phyloP scores from a whole-genome alignment of 208 protist genomes.

The Crithidia expoeki region DNA sequence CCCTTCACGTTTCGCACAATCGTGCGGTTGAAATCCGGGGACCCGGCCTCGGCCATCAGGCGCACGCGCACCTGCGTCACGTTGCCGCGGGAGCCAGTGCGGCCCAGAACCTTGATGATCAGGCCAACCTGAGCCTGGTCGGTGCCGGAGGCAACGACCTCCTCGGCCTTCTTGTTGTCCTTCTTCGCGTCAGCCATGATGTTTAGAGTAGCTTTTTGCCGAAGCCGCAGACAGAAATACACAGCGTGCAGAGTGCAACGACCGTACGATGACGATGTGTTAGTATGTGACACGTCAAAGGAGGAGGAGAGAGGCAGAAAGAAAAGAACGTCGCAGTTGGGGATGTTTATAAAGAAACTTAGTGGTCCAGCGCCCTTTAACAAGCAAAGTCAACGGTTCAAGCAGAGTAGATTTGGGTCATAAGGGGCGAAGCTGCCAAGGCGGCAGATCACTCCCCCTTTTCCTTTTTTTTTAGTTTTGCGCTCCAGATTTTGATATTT shows the following conservation, averaged over 20 bases:
- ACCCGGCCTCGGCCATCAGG: slow-evolving; percentile 93
- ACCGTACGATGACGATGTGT: neutral
- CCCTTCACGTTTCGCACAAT: slow-evolving; percentile 99
- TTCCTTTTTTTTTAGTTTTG: neutral
- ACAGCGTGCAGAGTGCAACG: neutral
- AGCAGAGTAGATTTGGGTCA: too few species aligned
- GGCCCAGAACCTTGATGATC: slow-evolving; percentile 98
- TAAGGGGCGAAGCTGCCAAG: too few species aligned
- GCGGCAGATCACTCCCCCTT: neutral
- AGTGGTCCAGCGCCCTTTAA: too few species aligned
- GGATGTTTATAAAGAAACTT: too few species aligned
- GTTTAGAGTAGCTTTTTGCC: neutral
- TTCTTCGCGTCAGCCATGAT: slow-evolving; percentile 84
- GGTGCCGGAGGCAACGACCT: slow-evolving; percentile 66
- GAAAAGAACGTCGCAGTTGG: neutral
- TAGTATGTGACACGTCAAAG: neutral
- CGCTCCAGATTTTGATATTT: too few species aligned
- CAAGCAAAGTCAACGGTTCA: too few species aligned
- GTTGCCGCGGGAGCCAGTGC: slow-evolving; percentile 99
- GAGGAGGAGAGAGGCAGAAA: slow-evolving; percentile 12
- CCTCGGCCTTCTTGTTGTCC: slow-evolving; percentile 87
- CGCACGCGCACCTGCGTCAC: slow-evolving; percentile 98
- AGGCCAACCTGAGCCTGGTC: slow-evolving; percentile 94
- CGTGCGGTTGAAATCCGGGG: slow-evolving; percentile 90
- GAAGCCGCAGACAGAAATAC: neutral